Evolutionary conservation across 1,284 basidiomycete genomes (phyloP), one percentile per base, ranked within the genome.

Genomic region (Irpex lacteus): DNA sequence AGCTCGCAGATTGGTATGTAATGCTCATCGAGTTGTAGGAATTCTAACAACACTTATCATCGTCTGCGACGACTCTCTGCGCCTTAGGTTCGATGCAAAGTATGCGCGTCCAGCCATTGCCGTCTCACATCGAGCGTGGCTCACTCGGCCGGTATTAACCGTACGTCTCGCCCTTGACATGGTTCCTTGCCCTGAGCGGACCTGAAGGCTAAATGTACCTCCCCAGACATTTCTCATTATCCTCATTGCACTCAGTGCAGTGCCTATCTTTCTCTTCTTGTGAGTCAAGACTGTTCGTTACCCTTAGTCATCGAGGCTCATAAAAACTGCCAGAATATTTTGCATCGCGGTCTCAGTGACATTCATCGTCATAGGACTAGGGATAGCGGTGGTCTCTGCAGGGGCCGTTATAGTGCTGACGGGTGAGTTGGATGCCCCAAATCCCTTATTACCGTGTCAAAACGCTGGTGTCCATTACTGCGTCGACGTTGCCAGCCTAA

Each of bases 181-280:
- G 8, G 32, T 59, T 11, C 26, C 34, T n/a, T 11, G 21, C 49
- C 32, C 21, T 58, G 26, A 34, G 32, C 32, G 32, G 19, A 53
- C 13, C 18, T 57, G 15, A 60, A 32, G 7, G 19, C 56, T 38
- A n/a, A n/a, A 40, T 59, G 15, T 26, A 18, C n/a, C 34, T 63
- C 19, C 38, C 19, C 47, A 68, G 67, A 59, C 65, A 2, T 68
- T 68, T 40, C n/a, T 65, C 11, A n/a, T 50, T 26, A 61, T 65
- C 4, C 66, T 63, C 37, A 40, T 26, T 11, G 36, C 55, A 7
- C 60, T 68, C 49, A 65, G 67, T 52, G 18, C 64, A 55, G n/a
- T 66, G 11, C 67, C 67, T 3, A 38, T 66, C 15, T 26, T 66
- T 36, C 59, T 62, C 15, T 68, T 68, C 59, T 26, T 63, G 67